These are phyloP conservation scores for Ophiostoma perfectum DNA, from an alignment of 2,329 filamentous ascomycete genomes.

Conservation along the genomic window DNA sequence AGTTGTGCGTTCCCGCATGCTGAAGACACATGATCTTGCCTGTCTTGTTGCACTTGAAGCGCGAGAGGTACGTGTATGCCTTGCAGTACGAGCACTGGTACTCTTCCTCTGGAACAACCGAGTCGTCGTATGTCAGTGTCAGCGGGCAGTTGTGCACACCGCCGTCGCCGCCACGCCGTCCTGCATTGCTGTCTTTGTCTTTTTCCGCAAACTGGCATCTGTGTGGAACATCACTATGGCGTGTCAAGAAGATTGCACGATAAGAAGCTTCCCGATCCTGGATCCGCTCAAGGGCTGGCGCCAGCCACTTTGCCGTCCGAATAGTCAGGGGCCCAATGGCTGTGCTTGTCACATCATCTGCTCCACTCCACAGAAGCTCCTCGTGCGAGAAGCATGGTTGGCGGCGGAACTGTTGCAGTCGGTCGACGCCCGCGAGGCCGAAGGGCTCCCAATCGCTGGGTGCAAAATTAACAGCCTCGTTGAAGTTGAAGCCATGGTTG, in stretches of 20 bases:
- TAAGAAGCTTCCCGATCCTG: conserved; percentile 10
- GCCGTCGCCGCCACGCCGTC: conserved; percentile 7
- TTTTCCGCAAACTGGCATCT: conserved; percentile 44
- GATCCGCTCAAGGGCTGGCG: conserved; percentile 76
- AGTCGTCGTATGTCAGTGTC: conserved; percentile 60
- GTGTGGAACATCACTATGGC: conserved; percentile 44
- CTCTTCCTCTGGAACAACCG: conserved; percentile 81
- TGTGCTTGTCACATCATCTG: conserved; percentile 62
- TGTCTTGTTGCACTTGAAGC: conserved; percentile 77
- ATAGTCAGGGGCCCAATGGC: conserved; percentile 54
- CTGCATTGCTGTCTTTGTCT: conserved; percentile 34
- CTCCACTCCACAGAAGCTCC: conserved; percentile 85
- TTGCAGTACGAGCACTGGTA: conserved; percentile 92
- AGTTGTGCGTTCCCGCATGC: conserved; percentile 75
- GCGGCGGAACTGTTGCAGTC: conserved; percentile 78
- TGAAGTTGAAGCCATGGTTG: conserved; percentile 98
- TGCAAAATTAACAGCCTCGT: conserved; percentile 97
- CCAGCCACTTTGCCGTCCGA: conserved; percentile 90
- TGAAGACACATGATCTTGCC: conserved; percentile 77
- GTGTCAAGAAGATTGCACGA: conserved; percentile 42
- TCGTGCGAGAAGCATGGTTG: conserved; percentile 98
- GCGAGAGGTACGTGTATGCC: conserved; percentile 81
- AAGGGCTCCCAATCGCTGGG: conserved; percentile 92
- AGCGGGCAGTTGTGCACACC: conserved; percentile 16
- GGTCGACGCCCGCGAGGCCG: conserved; percentile 77